Base-by-base conservation (phyloP, 2,329 filamentous ascomycete species). In the Colletotrichum euphorbiae region DNA sequence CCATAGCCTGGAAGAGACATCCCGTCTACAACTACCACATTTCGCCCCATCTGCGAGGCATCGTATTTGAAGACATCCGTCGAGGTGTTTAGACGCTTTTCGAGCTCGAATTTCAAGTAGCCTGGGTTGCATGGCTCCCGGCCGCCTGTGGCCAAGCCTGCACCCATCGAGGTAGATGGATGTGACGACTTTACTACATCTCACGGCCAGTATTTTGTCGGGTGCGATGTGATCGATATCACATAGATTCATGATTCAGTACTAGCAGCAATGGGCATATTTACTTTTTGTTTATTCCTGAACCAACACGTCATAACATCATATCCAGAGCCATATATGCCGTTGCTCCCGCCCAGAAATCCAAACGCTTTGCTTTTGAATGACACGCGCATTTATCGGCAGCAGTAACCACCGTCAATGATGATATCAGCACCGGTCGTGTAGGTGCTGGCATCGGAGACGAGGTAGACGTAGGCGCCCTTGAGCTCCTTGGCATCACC, bases 381-480 rank as follows among this genome's bases (percentile, higher is more conserved):
- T 13, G 13, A 6, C n/a, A 17, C 9, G 6, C n/a, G 36, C 70
- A 45, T 73, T 71, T 78, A 85, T 69, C 82, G 81, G 73, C 77
- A 74, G 71, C 80, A 82, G 80, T 92, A 92, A 45, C 90, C 90
- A 71, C 91, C 91, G 76, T 94, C 91, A 67, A 93, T 87, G 66
- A 92, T 80, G 48, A 94, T 83, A 75, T 93, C 90, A 3, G 87
- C 82, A 4, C 88, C 92, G 12, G 92, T 94, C 5, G 90, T 93
- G 79, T 93, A 94, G 46, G 87, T 89, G 66, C 89, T 89, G 4
- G 92, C 92, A 77, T 94, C 91, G 55, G 87, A 91, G 38, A 91
- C 88, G 43, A 95, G 84, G 79, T 93, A 94, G 58, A 94, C 83
- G 77, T 91, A 95, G n/a, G 90, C 90, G 7, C 90, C 91, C 81